A percentile compares a stretch with the other conserved stretches of the same genome.
phyloP scores from a whole-genome alignment of 2,329 filamentous ascomycete genomes.

The Cladobotryum protrusum region DNA sequence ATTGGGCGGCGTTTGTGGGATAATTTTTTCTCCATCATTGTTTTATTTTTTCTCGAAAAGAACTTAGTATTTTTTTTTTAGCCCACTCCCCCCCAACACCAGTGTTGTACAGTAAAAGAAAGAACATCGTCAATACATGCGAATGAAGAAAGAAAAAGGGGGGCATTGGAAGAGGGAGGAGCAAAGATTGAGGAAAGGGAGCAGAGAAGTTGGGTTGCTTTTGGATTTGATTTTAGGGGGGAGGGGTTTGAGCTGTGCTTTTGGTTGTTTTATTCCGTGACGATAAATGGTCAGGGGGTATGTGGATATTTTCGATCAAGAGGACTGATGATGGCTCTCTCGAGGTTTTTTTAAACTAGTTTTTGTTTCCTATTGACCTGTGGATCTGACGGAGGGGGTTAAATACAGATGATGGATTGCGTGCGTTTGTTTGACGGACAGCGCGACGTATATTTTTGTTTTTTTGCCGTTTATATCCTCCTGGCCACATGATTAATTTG shows the following conservation, averaged over 20 bases:
- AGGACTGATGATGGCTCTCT: not conserved
- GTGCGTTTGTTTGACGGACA: not conserved
- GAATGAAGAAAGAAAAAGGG: no score
- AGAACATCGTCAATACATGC: no score
- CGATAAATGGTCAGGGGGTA: not conserved
- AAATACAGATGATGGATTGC: not conserved
- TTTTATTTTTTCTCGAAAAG: slow-evolving; percentile 9
- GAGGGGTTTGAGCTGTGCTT: not conserved
- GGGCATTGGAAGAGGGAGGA: not conserved
- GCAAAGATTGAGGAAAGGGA: not conserved
- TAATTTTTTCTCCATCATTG: not conserved
- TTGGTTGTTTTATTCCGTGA: not conserved
- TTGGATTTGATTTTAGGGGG: no score
- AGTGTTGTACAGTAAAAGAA: slow-evolving; percentile 10
- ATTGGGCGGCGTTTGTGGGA: slow-evolving; percentile 13
- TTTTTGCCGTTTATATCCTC: no score
- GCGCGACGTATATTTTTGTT: not conserved
- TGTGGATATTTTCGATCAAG: not conserved
- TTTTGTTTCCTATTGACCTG: not conserved
- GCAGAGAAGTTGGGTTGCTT: not conserved
- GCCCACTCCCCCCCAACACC: not conserved
- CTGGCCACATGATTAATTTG: no score
- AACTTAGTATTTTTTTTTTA: no score
- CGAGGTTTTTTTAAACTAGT: not conserved
- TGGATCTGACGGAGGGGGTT: not conserved